A percentile compares a stretch with the other conserved stretches of the same genome.
These are phyloP conservation scores for Nicotiana knightiana DNA, from an alignment of 257 asterid genomes.

Conservation along the genomic window DNA sequence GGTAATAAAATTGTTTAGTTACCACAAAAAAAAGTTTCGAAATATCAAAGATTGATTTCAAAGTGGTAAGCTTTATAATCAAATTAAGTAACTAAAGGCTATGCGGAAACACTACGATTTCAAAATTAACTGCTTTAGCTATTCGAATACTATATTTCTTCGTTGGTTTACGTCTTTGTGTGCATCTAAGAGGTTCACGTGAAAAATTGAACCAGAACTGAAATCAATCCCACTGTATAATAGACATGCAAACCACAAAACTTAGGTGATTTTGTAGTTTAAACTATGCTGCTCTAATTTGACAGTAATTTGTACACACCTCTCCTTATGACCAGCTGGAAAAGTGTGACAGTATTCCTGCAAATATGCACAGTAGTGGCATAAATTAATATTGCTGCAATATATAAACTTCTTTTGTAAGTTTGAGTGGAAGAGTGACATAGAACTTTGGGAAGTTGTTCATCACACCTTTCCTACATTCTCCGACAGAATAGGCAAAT, in stretches of 20 bases:
- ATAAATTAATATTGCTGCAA: conserved; percentile 2
- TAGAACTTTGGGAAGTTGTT: neutral
- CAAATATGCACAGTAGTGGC: conserved; percentile 13
- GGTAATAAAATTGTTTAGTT: too few species aligned
- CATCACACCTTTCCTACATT: conserved; percentile 40
- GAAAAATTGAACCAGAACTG: too few species aligned
- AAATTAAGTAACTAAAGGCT: neutral
- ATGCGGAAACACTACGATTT: neutral
- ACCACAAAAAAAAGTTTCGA: too few species aligned
- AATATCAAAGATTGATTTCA: too few species aligned
- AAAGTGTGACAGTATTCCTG: conserved; percentile 39
- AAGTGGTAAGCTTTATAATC: neutral
- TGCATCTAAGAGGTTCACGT: neutral
- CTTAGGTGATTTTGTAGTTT: neutral
- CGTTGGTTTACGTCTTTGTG: neutral
- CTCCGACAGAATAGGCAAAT: conserved; percentile 63
- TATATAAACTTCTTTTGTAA: neutral
- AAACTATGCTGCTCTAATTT: neutral
- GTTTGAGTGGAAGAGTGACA: neutral
- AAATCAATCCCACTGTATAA: neutral
- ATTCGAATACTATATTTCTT: neutral
- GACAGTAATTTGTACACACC: conserved; percentile 32
- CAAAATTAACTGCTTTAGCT: neutral
- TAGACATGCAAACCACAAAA: neutral
- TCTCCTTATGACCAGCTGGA: conserved; percentile 38